Evolutionary conservation across 495 filamentous ascomycete species (phyloP).

Genomic region (Trichoderma parareesei): DNA sequence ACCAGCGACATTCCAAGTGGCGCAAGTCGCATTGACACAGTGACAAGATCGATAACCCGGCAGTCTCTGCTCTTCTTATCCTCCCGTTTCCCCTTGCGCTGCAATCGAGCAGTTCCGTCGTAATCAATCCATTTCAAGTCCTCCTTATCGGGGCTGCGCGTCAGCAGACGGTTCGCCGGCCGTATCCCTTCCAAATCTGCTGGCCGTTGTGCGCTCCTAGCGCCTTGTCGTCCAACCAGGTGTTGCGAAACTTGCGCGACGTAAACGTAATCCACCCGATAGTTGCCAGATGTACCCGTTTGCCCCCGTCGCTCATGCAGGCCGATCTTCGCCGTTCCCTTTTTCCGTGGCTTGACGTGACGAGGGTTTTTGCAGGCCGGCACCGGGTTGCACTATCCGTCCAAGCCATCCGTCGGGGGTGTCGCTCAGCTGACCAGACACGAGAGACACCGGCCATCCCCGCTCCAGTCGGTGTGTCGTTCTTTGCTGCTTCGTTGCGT

Average conservation of each 20-base stretch:
- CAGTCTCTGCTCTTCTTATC: neutral
- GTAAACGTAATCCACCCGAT: neutral
- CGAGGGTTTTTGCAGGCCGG: neutral
- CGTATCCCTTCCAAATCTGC: neutral
- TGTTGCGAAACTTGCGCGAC: neutral
- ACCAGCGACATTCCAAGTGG: neutral
- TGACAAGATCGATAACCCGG: neutral
- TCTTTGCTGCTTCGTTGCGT: neutral
- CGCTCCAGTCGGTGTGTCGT: conserved; percentile 4
- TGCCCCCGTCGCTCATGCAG: neutral
- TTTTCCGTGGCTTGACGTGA: neutral
- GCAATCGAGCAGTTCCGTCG: no score
- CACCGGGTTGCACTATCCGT: conserved; percentile 1
- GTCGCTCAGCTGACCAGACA: conserved; percentile 4
- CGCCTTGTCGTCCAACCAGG: neutral
- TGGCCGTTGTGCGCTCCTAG: neutral
- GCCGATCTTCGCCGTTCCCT: neutral
- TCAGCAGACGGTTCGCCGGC: neutral
- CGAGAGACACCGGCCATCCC: conserved; percentile 5
- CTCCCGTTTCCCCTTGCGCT: neutral
- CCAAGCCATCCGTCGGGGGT: neutral
- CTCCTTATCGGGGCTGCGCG: neutral
- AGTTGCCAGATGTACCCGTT: conserved; percentile 2
- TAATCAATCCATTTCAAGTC: no score
- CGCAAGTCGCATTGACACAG: neutral